Base-by-base conservation (phyloP, 306 rosid species). In the Vigna trinervia region DNA sequence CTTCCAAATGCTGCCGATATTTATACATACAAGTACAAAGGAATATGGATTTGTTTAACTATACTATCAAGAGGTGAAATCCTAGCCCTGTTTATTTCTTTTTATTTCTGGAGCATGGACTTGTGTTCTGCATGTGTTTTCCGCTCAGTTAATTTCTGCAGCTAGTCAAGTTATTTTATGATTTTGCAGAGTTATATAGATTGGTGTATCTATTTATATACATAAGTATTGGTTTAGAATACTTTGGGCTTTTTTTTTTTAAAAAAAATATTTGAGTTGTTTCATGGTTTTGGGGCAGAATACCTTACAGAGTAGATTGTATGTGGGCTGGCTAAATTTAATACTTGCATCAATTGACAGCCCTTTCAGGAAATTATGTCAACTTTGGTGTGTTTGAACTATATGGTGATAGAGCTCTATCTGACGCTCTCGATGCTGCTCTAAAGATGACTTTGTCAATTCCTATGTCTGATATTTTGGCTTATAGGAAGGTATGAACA, bases 351-450 rank as follows among this genome's bases (percentile, higher is more conserved):
- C 68, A 67, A 80, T 69, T 85, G 78, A 83, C 91, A 95, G 98
- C 98, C 62, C 97, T 95, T 82, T 81, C 96, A 78, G 98, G 98
- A 83, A 95, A 95, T 71, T 95, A 95, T 85, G 97, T 92, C 82
- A 95, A 95, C 91, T 92, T 95, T 80, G 98, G 98, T 22, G 98
- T 95, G 73, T 95, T 95, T 88, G 98, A 95, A 76, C 87, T 95
- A 72, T 95, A 95, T 54, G 98, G 98, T 32, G 98, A 95, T 83
- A 85, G 92, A 85, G 98, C 98, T 47, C 92, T 95, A 69, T 87
- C 96, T 58, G 96, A 95, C 57, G 98, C 86, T 10, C 96, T 92
- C 46, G 96, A 92, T 84, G 88, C 93, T 86, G 88, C 97, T 72
- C 85, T 95, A 58, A 95, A 92, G 92, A 83, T 95, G 96, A 89